phyloP scores from a whole-genome alignment of 805 yeast species.

The Kodamaea neixiangensis region DNA sequence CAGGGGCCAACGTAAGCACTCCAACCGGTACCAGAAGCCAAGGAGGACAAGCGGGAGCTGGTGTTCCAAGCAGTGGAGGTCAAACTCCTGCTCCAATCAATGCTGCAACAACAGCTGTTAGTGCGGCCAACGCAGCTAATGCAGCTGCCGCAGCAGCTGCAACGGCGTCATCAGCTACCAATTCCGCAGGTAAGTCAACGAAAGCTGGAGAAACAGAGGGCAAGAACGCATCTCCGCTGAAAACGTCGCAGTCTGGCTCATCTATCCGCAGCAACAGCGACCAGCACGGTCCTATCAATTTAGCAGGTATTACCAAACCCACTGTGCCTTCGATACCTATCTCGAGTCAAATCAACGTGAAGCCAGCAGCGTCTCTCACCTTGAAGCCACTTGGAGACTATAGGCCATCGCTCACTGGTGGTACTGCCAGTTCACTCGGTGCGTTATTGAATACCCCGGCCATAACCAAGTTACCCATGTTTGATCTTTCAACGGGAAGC shows the following conservation, averaged over 20 bases:
- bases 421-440: slow-evolving; percentile 73
- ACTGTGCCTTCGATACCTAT: slow-evolving; percentile 70
- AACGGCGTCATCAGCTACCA: background rate
- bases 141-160: slow-evolving; percentile 14
- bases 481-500: slow-evolving; percentile 55
- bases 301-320: slow-evolving; percentile 48
- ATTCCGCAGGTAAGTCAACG: slow-evolving; percentile 16
- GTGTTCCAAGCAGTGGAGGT: background rate
- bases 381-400: slow-evolving; percentile 53
- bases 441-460: slow-evolving; percentile 72
- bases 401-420: slow-evolving; percentile 84
- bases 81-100: slow-evolving; percentile 8
- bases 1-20: background rate
- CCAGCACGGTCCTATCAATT: slow-evolving; percentile 29
- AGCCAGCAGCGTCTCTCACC: slow-evolving; percentile 64
- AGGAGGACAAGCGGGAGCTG: background rate
- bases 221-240: slow-evolving; percentile 6
- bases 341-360: slow-evolving; percentile 65
- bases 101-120: slow-evolving; percentile 29
- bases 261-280: slow-evolving; percentile 14
- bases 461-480: slow-evolving; percentile 70
- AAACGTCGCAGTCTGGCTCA: slow-evolving; percentile 11
- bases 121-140: slow-evolving; percentile 52
- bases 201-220: slow-evolving; percentile 22
- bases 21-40: slow-evolving; percentile 6